Percentiles rank a stretch among this genome's conserved stretches.
Conservation (phyloP, 371 early-diverging fungal genomes). For the Mortierella sp. region DNA sequence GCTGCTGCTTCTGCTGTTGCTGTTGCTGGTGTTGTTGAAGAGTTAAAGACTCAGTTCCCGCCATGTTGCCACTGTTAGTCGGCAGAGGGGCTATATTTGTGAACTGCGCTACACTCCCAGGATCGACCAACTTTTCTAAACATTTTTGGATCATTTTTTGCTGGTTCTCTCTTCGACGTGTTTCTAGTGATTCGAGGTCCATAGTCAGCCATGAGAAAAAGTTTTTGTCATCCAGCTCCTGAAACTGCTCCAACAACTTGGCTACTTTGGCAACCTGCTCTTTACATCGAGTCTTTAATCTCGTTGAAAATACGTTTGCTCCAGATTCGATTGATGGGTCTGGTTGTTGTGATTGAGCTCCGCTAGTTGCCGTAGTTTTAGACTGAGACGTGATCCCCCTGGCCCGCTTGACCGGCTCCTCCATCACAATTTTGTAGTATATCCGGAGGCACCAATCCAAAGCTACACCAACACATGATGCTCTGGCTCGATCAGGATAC, state of each 20-base stretch:
- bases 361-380: neutral
- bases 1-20: constrained; percentile 28
- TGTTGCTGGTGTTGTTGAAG: constrained; percentile 1
- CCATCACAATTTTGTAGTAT: constrained; percentile 36
- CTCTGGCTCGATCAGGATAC: constrained; percentile 42
- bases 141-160: constrained; percentile 31
- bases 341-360: neutral
- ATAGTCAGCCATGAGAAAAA: constrained; percentile 45
- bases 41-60: neutral
- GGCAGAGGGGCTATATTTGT: neutral
- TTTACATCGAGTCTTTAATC: constrained; percentile 28
- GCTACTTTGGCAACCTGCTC: constrained; percentile 25
- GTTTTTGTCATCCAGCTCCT: constrained; percentile 30
- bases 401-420: constrained; percentile 1
- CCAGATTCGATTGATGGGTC: neutral
- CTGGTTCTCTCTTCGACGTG: constrained; percentile 24
- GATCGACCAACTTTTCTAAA: constrained; percentile 5
- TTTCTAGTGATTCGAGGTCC: constrained; percentile 34
- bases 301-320: constrained; percentile 15
- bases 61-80: neutral
- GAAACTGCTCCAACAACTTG: constrained; percentile 22
- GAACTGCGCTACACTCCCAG: neutral
- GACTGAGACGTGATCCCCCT: neutral
- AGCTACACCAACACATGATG: constrained; percentile 37
- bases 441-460: constrained; percentile 53